phyloP scores from a whole-genome alignment of 805 yeast genomes.

The Candida coleopterorum region DNA sequence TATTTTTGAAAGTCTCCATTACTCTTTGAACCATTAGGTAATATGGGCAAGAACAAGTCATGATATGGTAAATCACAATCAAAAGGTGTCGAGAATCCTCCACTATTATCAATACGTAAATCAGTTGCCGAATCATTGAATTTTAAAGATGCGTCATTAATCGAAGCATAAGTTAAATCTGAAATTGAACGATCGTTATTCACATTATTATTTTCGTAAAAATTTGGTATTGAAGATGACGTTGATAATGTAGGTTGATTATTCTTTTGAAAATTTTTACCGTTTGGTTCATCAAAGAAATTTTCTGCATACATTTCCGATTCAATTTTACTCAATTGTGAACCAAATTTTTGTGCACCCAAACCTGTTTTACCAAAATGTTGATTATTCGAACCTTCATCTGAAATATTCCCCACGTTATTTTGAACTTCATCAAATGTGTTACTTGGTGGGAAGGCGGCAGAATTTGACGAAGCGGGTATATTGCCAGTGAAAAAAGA shows the following conservation, averaged over 20 bases:
- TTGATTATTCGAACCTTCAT: conserved; percentile 7
- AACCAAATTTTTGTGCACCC: conserved; percentile 9
- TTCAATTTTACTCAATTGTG: conserved; percentile 10
- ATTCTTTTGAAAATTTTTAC: neutral
- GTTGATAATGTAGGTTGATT: conserved; percentile 7
- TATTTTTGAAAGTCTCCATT: neutral
- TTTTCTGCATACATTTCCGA: conserved; percentile 10
- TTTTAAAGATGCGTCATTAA: conserved; percentile 1
- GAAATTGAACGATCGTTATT: neutral
- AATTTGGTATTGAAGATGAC: conserved; percentile 11
- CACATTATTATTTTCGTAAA: conserved; percentile 5
- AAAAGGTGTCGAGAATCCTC: conserved; percentile 1
- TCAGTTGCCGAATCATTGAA: conserved; percentile 4
- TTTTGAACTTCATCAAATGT: conserved; percentile 4
- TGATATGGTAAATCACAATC: conserved; percentile 9
- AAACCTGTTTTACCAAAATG: conserved; percentile 11
- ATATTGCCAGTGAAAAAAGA: conserved; percentile 10
- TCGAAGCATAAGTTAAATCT: conserved; percentile 5
- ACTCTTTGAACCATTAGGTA: neutral
- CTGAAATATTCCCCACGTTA: neutral
- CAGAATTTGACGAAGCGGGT: conserved; percentile 10
- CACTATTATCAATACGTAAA: conserved; percentile 2
- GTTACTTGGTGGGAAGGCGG: conserved; percentile 14
- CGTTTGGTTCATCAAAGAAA: conserved; percentile 6
- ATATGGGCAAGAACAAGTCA: conserved; percentile 8